These are phyloP conservation scores for Jackrogersella multiformis DNA, from an alignment of 495 filamentous ascomycete genomes.

Conservation along the genomic window DNA sequence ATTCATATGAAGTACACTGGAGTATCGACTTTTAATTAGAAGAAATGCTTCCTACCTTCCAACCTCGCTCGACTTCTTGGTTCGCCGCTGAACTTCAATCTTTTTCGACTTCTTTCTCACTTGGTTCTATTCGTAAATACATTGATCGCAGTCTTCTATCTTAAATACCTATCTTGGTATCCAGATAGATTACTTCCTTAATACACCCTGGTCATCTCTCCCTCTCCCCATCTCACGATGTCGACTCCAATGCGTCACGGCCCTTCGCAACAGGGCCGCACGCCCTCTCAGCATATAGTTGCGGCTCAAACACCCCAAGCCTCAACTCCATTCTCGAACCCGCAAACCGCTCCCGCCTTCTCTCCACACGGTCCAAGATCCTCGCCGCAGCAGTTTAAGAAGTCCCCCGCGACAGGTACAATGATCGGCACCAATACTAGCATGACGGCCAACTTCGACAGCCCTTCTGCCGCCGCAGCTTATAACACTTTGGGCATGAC, in stretches of 20 bases:
- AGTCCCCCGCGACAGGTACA: conserved; percentile 57
- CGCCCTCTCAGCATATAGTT: conserved; percentile 57
- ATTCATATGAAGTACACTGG: too few species aligned
- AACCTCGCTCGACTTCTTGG: conserved; percentile 13
- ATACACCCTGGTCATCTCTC: too few species aligned
- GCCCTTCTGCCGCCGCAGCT: conserved; percentile 61
- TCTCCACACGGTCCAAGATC: conserved; percentile 60
- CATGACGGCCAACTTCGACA: conserved; percentile 60
- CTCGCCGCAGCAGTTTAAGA: conserved; percentile 66
- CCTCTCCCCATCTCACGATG: conserved; percentile 51
- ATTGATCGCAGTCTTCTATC: too few species aligned
- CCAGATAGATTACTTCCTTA: too few species aligned
- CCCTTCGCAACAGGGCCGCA: conserved; percentile 59
- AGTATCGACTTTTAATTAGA: too few species aligned
- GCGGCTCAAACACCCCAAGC: conserved; percentile 62
- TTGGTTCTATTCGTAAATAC: too few species aligned
- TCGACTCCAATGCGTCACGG: conserved; percentile 62
- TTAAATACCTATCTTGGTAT: too few species aligned
- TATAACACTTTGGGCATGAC: conserved; percentile 56
- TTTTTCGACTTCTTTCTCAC: background rate
- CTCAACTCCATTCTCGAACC: conserved; percentile 64
- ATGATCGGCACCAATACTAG: conserved; percentile 44
- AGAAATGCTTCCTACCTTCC: background rate
- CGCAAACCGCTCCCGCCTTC: conserved; percentile 56
- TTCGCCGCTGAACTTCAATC: background rate